phyloP scores from a whole-genome alignment of 2,329 filamentous ascomycete species.

The Talaromyces funiculosus region DNA sequence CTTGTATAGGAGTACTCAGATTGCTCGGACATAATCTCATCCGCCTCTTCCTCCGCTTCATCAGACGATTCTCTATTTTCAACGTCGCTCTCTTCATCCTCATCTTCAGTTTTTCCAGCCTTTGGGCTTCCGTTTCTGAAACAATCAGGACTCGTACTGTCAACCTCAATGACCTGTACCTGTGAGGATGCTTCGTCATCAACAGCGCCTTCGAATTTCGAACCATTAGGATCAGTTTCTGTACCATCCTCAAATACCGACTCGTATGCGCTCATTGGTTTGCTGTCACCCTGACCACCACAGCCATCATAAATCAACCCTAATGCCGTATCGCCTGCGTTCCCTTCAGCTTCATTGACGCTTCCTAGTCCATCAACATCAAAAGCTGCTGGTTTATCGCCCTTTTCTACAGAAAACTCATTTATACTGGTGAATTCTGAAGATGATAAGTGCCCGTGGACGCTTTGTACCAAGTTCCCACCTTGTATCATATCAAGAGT shows the following conservation, averaged over 20 bases:
- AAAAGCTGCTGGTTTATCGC: not conserved
- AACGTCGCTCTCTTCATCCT: conserved; percentile 17
- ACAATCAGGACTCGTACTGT: not conserved
- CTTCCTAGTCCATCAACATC: not conserved
- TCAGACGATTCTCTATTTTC: conserved; percentile 16
- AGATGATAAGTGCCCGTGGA: not conserved
- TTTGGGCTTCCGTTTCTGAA: not conserved
- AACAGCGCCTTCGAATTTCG: not conserved
- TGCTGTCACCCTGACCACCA: not conserved
- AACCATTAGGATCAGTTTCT: not conserved
- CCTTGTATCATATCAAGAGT: not conserved
- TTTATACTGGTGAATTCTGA: not conserved
- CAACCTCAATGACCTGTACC: not conserved
- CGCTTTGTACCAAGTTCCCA: not conserved
- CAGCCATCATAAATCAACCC: not conserved
- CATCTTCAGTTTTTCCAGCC: conserved; percentile 14
- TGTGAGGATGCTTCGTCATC: not conserved
- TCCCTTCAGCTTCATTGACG: not conserved
- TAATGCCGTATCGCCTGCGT: not conserved
- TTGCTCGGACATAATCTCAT: conserved; percentile 12
- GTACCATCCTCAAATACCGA: not conserved
- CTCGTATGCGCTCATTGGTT: not conserved
- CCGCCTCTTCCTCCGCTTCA: conserved; percentile 14
- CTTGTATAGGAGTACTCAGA: conserved; percentile 7
- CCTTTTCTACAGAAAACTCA: not conserved